Conservation (phyloP, 2,329 filamentous ascomycete species). For the Colletotrichum gloeosporioides region DNA sequence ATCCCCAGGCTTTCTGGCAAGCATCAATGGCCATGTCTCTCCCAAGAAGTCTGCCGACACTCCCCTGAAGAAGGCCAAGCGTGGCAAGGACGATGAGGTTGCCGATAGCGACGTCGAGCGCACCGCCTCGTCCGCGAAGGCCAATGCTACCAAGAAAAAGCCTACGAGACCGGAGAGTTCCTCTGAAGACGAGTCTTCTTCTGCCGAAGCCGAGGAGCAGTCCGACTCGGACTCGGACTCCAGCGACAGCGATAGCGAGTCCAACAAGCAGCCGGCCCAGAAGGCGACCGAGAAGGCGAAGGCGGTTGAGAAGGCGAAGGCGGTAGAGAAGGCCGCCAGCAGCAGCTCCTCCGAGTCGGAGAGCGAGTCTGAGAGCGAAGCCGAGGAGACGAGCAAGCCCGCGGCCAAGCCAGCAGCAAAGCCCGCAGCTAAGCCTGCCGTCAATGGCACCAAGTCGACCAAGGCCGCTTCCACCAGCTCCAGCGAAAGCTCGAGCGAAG, state of each 20-base stretch:
- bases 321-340: background rate
- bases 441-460: slow-evolving; percentile 11
- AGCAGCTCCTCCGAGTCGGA: slow-evolving; percentile 27
- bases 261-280: slow-evolving; percentile 24
- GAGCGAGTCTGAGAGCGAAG: slow-evolving; percentile 26
- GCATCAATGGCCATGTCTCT: slow-evolving; percentile 11
- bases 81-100: slow-evolving; percentile 42
- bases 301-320: background rate
- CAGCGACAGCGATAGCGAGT: slow-evolving; percentile 33
- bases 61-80: slow-evolving; percentile 22
- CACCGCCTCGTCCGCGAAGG: slow-evolving; percentile 27
- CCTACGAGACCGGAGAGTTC: slow-evolving; percentile 23
- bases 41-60: slow-evolving; percentile 8
- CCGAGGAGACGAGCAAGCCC: slow-evolving; percentile 26
- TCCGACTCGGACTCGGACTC: slow-evolving; percentile 19
- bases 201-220: slow-evolving; percentile 29
- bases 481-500: slow-evolving; percentile 23
- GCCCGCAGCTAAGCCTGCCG: slow-evolving; percentile 21
- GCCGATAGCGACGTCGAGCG: slow-evolving; percentile 48
- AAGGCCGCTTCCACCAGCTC: slow-evolving; percentile 20
- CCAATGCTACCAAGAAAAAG: slow-evolving; percentile 25
- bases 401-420: slow-evolving; percentile 22
- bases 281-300: slow-evolving; percentile 21
- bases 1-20: background rate
- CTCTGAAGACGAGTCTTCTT: slow-evolving; percentile 21